Evolutionary conservation across 1,139 yeast species (phyloP), one percentile per base, ranked within the genome.

Genomic region (Sugiyamaella pinicola): DNA sequence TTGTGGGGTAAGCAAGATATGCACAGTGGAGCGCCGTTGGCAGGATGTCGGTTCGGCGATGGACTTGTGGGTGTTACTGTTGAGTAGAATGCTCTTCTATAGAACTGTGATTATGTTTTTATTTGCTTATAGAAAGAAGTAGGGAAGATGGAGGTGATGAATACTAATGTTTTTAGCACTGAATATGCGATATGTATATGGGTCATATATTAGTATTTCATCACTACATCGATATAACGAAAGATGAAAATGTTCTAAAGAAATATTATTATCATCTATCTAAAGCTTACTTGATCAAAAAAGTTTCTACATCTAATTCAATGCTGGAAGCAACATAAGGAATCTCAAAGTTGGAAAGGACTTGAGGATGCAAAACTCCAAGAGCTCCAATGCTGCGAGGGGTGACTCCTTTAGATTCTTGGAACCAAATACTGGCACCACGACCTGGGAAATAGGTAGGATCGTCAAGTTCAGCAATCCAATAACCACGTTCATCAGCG

Each of bases 341-440:
- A 60, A 95, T 82, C 61, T 90, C 98, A 67, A 90, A 95, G 66
- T 80, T 75, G 62, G 78, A 78, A 80, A 91, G 79, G 54, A 95
- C 99, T 67, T 87, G 90, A 34, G 99, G 99, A 71, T 95, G 99
- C 66, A 95, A 78, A 54, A 90, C 97, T 69, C 99, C 99, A 63
- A 95, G 76, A 47, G 83, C 75, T 61, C 99, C 99, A 65, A 95
- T 80, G 18, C 61, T 64, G 38, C 58, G 51, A 21, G 72, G 65
- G 57, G 62, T 58, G 29, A 58, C 61, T 51, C 76, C 81, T 60
- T 77, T 72, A 56, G 74, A 78, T 55, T 79, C 74, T 74, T 96
- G 82, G 75, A 83, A 87, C 72, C 79, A 81, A 56, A 95, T 79
- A 65, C 81, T 83, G 48, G 99, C 99, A 57, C 97, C 98, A 77